A percentile compares a stretch with the other conserved stretches of the same genome.
phyloP scores from a whole-genome alignment of 306 rosid genomes.

The Mimosa pudica region DNA sequence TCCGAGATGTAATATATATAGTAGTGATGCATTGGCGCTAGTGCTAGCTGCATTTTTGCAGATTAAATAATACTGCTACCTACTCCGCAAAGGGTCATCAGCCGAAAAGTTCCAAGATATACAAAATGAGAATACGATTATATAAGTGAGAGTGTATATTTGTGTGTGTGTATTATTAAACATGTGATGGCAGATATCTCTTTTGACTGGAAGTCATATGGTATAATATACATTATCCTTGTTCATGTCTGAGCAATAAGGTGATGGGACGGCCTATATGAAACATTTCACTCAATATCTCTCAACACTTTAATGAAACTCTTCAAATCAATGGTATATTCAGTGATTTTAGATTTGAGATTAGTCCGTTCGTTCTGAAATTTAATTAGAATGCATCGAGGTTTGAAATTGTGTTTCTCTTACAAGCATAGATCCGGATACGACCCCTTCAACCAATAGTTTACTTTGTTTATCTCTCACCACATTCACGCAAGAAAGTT shows the following conservation, averaged over 20 bases:
- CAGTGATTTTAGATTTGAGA: no score
- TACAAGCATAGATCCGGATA: no score
- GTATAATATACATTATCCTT: not conserved
- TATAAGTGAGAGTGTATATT: no score
- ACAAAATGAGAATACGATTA: no score
- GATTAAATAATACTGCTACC: conserved; percentile 13
- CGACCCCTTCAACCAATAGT: no score
- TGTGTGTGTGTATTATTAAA: no score
- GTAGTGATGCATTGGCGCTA: not conserved
- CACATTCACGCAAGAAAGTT: not conserved
- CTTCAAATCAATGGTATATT: no score
- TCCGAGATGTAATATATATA: conserved; percentile 10
- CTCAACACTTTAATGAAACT: no score
- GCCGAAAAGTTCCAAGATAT: conserved; percentile 19
- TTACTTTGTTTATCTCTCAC: not conserved
- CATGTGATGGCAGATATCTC: not conserved
- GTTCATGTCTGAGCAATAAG: not conserved
- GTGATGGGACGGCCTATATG: not conserved
- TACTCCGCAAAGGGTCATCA: conserved; percentile 22
- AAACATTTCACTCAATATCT: not conserved
- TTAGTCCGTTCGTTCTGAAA: no score
- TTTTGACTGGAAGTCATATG: not conserved
- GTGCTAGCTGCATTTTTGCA: conserved; percentile 9
- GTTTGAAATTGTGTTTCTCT: no score
- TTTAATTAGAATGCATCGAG: no score